Evolutionary conservation across 2,329 filamentous ascomycete genomes (phyloP), one percentile per base, ranked within the genome.

Genomic region (Fusarium setosum): DNA sequence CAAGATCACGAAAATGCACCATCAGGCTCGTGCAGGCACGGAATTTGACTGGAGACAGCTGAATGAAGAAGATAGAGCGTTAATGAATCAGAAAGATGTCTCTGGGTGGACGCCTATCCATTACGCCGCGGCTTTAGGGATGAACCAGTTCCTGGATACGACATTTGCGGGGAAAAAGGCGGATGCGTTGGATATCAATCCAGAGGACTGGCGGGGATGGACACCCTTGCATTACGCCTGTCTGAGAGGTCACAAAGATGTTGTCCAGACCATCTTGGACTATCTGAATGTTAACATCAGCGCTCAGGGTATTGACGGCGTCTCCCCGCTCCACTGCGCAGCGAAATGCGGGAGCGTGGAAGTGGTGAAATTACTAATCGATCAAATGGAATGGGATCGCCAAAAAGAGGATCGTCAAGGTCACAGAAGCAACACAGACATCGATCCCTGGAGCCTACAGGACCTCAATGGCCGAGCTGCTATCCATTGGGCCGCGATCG

Each of bases 161-260:
- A n/a, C n/a, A n/a, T n/a, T n/a, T n/a, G n/a, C n/a, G n/a, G n/a
- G n/a, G n/a, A n/a, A n/a, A n/a, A 10, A n/a, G 2, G 18, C 48
- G 6, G 5, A 11, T 38, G 34, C 56, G 8, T 31, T 7, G 26
- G 48, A 70, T 31, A 45, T 51, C 24, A 62, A 65, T 31, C 41
- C 56, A 0, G 37, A 20, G 47, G 66, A 72, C 23, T 18, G 64
- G 15, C 34, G n/a, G 18, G 70, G 47, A 32, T 62, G 61, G 41
- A 72, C 71, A n/a, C 70, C 72, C 13, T 53, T 74, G 31, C 69
- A 74, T 59, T 70, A 70, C 52, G 68, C 65, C 32, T 47, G 56
- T 60, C 5, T 20, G 37, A 9, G 18, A 10, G 37, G 37, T 17
- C 17, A 40, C 37, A 15, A 20, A 21, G 37, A 8, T 40, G 20